Base-by-base conservation (phyloP, 139 green algal species). In the Axilococcus clingmanii region DNA sequence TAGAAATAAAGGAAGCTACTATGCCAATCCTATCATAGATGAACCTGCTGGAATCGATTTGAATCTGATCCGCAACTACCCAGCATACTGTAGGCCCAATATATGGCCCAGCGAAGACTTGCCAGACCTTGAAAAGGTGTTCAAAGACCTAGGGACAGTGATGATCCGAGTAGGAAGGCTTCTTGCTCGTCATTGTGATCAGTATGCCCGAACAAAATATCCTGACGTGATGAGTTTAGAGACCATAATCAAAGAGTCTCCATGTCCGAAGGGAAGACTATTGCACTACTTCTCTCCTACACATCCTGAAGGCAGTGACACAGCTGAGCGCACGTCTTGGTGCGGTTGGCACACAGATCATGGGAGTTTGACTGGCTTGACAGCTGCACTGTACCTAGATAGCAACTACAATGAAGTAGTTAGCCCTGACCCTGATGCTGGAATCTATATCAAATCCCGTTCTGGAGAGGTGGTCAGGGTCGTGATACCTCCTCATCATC, bases 341-440 rank as follows among this genome's bases (percentile, higher is more conserved):
- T 91, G 82, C 56, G 82, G 74, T 9, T 86, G 77, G 76, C 82
- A 91, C 48, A 63, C 38, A 12, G 82, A 91, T 52, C 77, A 88
- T 40, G 78, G 81, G 22, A 68, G 65, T 5, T 51, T 91, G 5
- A 91, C 82, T 36, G 77, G 75, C 4, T 69, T 91, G 0, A 80
- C 63, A 0, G 52, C 52, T 14, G 83, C 83, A 11, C 73, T 88
- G 72, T 92, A 81, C 55, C 58, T 75, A 40, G 33, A 65, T 20
- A 56, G 25, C 0, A 20, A 31, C 2, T 65, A 57, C 4, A 1
- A 45, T 9, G 62, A 66, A 30, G 68, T 82, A 11, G 31, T 54
- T 23, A 68, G 48, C 59, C 69, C 74, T 5, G 81, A 88, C 57
- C 56, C 70, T 17, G 2, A 15, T 0, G 65, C 72, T 2, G 68